Percentiles rank a stretch among this genome's conserved stretches.
These are phyloP conservation scores for Fonsecaea erecta DNA, from an alignment of 2,329 filamentous ascomycete genomes.

Conservation along the genomic window DNA sequence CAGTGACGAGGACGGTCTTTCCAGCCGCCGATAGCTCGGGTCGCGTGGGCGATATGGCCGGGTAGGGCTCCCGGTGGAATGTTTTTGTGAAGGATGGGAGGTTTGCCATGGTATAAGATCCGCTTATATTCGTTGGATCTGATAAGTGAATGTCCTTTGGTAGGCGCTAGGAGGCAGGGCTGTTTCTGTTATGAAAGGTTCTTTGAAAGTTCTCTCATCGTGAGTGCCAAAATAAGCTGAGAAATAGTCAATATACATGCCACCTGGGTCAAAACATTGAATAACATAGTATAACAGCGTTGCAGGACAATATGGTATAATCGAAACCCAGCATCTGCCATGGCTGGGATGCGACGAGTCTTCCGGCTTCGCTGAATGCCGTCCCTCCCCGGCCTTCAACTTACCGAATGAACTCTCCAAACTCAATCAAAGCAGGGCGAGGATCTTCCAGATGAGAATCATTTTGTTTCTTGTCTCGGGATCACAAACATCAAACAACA, in stretches of 20 bases:
- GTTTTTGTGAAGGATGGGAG: slow-evolving; percentile 30
- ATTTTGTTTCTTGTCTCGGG: background rate
- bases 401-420: background rate
- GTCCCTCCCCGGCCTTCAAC: background rate
- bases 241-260: background rate
- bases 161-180: background rate
- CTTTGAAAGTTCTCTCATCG: background rate
- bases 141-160: background rate
- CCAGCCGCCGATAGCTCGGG: slow-evolving; percentile 38
- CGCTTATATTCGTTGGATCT: background rate
- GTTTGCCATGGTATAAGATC: background rate
- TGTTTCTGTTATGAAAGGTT: background rate
- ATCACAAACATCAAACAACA: background rate
- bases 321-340: background rate
- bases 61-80: slow-evolving; percentile 42
- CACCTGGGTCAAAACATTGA: background rate
- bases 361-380: background rate
- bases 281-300: background rate
- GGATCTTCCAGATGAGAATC: background rate
- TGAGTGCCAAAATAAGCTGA: background rate
- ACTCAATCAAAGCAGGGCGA: background rate
- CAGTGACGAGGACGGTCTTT: slow-evolving; percentile 39
- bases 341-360: background rate
- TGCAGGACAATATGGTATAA: background rate
- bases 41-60: slow-evolving; percentile 40